Percentiles rank a stretch among this genome's conserved stretches.
Conservation (phyloP, 176 grass and related monocot genomes). For the Triticum timopheevii region DNA sequence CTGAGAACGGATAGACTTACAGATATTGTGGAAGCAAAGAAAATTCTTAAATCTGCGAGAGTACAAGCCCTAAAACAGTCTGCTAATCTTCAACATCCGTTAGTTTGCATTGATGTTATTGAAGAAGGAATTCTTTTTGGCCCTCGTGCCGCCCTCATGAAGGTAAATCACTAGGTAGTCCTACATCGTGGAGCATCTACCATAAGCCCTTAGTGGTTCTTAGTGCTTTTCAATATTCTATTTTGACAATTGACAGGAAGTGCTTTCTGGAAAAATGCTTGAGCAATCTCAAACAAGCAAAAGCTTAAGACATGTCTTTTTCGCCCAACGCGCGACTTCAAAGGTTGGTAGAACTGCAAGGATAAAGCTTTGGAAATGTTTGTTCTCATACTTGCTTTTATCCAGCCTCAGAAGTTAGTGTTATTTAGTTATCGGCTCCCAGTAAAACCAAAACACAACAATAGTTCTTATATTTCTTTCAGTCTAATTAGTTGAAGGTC, state of each 20-base stretch:
- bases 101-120: conserved; percentile 79
- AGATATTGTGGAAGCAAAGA: conserved; percentile 44
- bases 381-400: background rate
- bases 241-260: conserved; percentile 59
- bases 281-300: conserved; percentile 71
- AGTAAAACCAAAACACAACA: background rate
- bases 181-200: background rate
- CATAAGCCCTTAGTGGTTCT: background rate
- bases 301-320: conserved; percentile 77
- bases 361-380: background rate
- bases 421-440: background rate
- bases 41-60: conserved; percentile 69
- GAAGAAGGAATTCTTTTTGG: conserved; percentile 78
- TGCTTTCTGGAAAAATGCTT: conserved; percentile 46
- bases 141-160: conserved; percentile 65
- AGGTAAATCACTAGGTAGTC: conserved; percentile 52
- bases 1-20: conserved; percentile 67
- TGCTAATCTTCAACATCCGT: conserved; percentile 58
- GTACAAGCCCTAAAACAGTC: conserved; percentile 51
- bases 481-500: background rate
- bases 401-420: conserved; percentile 3
- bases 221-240: conserved; percentile 10
- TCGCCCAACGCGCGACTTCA: conserved; percentile 81
- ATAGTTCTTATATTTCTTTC: background rate
- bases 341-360: conserved; percentile 53